Percentiles rank a stretch among this genome's conserved stretches.
phyloP scores from a whole-genome alignment of 371 early-diverging fungal genomes.

The Fennellomyces sp. region DNA sequence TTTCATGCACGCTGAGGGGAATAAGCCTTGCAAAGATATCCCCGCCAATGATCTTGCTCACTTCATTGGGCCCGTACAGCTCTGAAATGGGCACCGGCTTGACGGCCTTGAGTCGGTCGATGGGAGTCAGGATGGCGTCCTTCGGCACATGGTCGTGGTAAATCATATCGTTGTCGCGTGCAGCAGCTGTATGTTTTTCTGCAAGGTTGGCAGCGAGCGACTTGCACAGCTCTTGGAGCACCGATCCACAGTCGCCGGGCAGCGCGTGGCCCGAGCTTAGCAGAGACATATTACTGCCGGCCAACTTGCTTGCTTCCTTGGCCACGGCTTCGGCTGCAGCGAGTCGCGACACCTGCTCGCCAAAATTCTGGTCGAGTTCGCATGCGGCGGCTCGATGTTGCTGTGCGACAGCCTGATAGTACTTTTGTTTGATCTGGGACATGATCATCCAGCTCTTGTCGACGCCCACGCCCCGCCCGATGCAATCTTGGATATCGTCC shows the following conservation, averaged over 20 bases:
- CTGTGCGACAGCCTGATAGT: constrained; percentile 84
- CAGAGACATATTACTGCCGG: neutral
- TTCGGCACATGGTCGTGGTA: constrained; percentile 91
- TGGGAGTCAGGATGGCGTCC: constrained; percentile 73
- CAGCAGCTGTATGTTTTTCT: constrained; percentile 62
- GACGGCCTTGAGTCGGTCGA: constrained; percentile 82
- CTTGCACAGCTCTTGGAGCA: constrained; percentile 70
- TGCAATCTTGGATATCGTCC: constrained; percentile 68
- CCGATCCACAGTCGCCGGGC: constrained; percentile 58
- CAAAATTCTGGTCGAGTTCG: constrained; percentile 81
- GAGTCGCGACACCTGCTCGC: constrained; percentile 82
- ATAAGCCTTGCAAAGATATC: constrained; percentile 90
- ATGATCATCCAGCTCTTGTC: constrained; percentile 70
- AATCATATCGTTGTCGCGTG: constrained; percentile 94
- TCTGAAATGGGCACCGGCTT: constrained; percentile 81
- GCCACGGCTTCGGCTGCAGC: constrained; percentile 78
- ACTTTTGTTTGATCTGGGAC: constrained; percentile 84
- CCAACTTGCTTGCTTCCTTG: constrained; percentile 83
- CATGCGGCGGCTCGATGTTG: constrained; percentile 80
- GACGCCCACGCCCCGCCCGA: constrained; percentile 52
- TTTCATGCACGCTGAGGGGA: constrained; percentile 92
- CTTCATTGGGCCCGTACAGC: constrained; percentile 66
- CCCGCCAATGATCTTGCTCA: constrained; percentile 74
- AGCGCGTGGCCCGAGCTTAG: constrained; percentile 2
- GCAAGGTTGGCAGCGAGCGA: constrained; percentile 55